A percentile compares a stretch with the other conserved stretches of the same genome.
phyloP scores from a whole-genome alignment of 2,329 filamentous ascomycete species.

The Neurospora sp. region DNA sequence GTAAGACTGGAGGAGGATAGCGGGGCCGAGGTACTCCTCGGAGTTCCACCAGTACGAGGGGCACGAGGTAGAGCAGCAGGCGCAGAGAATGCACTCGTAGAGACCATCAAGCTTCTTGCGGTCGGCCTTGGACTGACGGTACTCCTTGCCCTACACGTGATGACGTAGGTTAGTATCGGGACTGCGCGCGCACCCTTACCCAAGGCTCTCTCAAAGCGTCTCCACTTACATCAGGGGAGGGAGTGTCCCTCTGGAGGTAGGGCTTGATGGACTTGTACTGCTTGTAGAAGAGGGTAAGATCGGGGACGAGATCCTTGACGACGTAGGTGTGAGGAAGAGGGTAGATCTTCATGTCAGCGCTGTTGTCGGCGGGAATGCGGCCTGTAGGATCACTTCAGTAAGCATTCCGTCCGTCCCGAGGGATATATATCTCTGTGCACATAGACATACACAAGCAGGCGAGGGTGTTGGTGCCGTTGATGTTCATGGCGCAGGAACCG shows the following conservation, averaged over 20 bases:
- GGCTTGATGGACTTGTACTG: conserved; percentile 99
- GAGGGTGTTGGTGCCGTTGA: conserved; percentile 95
- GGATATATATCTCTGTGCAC: not conserved
- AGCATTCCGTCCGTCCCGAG: not conserved
- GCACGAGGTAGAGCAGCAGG: conserved; percentile 97
- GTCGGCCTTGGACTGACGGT: conserved; percentile 82
- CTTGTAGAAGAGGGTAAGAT: conserved; percentile 99
- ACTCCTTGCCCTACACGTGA: conserved; percentile 66
- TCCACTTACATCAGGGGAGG: conserved; percentile 64
- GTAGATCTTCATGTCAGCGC: conserved; percentile 85
- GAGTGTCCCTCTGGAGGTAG: conserved; percentile 85
- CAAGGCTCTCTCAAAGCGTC: not conserved
- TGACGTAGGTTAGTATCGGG: conserved; percentile 8
- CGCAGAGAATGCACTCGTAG: conserved; percentile 98
- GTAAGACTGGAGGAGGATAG: conserved; percentile 95
- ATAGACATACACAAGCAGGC: conserved; percentile 74
- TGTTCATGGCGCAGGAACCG: conserved; percentile 99
- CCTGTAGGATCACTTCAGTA: conserved; percentile 39
- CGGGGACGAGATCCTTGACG: conserved; percentile 96
- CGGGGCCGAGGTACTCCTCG: conserved; percentile 95
- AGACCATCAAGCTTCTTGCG: conserved; percentile 95
- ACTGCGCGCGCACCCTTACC: not conserved
- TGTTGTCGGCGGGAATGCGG: conserved; percentile 79
- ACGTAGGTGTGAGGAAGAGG: conserved; percentile 97
- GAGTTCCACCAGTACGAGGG: conserved; percentile 99